phyloP scores from a whole-genome alignment of 2,329 filamentous ascomycete genomes.

The Tetracladium maxilliforme region DNA sequence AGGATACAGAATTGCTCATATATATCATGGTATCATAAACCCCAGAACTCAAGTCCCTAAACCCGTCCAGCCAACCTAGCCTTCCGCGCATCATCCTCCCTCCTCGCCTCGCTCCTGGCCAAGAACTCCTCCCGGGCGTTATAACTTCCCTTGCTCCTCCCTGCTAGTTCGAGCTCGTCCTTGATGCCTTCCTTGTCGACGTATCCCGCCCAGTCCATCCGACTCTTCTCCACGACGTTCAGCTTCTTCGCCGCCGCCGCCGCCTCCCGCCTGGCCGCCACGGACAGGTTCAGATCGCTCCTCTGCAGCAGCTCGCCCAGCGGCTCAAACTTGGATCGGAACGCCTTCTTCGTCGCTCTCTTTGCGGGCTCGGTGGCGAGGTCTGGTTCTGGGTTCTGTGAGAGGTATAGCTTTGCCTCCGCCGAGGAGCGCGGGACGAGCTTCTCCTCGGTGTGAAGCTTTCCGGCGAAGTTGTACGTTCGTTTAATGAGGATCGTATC shows the following conservation, averaged over 20 bases:
- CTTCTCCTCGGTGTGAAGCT: conserved; percentile 59
- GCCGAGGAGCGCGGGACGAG: conserved; percentile 49
- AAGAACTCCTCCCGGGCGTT: conserved; percentile 49
- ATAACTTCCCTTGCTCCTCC: conserved; percentile 50
- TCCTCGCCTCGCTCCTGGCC: conserved; percentile 45
- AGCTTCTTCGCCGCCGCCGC: conserved; percentile 42
- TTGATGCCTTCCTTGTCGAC: conserved; percentile 59
- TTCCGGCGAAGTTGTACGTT: conserved; percentile 62
- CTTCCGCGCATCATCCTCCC: conserved; percentile 43
- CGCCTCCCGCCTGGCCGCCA: conserved; percentile 16
- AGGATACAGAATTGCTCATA: too few relatives aligned
- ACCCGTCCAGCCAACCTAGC: conserved; percentile 19
- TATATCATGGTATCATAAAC: too few relatives aligned
- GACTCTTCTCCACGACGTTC: conserved; percentile 57
- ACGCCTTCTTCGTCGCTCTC: conserved; percentile 16
- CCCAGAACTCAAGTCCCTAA: too few relatives aligned
- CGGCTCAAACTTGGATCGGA: conserved; percentile 47
- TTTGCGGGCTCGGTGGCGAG: conserved; percentile 9
- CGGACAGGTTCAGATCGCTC: conserved; percentile 41
- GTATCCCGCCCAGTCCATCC: conserved; percentile 60
- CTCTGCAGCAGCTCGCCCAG: conserved; percentile 28
- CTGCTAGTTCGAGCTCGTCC: conserved; percentile 50
- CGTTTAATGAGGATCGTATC: conserved; percentile 47
- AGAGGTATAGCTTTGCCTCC: conserved; percentile 49
- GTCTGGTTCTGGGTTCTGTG: conserved; percentile 17